Evolutionary conservation across 257 asterid genomes (phyloP).

Genomic region (Sherardia arvensis): DNA sequence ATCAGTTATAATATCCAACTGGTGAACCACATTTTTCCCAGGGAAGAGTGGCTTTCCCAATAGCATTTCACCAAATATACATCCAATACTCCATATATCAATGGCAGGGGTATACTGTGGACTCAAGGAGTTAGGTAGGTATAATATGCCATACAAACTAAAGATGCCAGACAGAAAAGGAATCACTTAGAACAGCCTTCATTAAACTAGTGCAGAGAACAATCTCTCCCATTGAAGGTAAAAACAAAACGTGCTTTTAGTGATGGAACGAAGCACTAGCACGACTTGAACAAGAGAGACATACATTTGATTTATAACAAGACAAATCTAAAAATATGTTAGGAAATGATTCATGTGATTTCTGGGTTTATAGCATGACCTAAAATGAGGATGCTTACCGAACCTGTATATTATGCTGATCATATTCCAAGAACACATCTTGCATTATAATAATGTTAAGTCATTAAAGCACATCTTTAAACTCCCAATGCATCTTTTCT

Average conservation of each 20-base stretch:
- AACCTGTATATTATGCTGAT: no score
- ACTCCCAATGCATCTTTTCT: background rate
- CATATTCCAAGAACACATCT: no score
- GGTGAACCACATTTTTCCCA: slow-evolving; percentile 81
- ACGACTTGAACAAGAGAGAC: background rate
- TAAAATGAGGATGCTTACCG: background rate
- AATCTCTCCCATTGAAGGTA: background rate
- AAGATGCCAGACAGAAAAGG: background rate
- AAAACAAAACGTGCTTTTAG: background rate
- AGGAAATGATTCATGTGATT: background rate
- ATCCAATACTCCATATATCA: slow-evolving; percentile 96
- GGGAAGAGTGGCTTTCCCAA: slow-evolving; percentile 84
- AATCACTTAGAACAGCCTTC: background rate
- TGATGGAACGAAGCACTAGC: background rate
- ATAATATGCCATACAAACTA: background rate
- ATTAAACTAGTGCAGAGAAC: background rate
- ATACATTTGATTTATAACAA: background rate
- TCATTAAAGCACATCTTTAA: background rate
- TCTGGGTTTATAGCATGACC: slow-evolving; percentile 7
- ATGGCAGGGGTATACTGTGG: slow-evolving; percentile 93
- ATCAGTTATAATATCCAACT: slow-evolving; percentile 89
- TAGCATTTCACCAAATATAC: slow-evolving; percentile 88
- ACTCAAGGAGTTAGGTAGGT: background rate
- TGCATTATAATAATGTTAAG: no score
- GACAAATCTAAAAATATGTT: background rate